phyloP scores from a whole-genome alignment of 164 flowering plant species.

The Vitis cinerea region DNA sequence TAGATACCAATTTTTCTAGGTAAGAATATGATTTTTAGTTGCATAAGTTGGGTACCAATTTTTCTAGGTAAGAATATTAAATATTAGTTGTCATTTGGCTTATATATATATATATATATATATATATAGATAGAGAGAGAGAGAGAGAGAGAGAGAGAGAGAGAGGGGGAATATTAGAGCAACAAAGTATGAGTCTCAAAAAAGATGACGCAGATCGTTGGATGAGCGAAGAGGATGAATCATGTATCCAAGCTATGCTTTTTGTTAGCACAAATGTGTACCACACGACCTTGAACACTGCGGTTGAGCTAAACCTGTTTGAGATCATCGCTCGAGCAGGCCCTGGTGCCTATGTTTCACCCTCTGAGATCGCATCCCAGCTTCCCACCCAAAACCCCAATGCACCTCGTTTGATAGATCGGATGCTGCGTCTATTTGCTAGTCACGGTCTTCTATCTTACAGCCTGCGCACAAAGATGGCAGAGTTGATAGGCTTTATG shows the following conservation, averaged over 20 bases:
- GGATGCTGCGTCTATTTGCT: conserved; percentile 24
- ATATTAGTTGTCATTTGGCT: too few species aligned
- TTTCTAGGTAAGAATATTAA: too few species aligned
- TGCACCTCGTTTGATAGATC: conserved; percentile 13
- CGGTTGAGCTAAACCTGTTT: conserved; percentile 19
- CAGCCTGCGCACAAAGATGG: conserved; percentile 1
- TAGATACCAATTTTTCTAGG: too few species aligned
- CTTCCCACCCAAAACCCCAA: conserved; percentile 15
- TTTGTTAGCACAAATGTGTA: not conserved
- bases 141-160: too few species aligned
- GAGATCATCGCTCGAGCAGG: conserved; percentile 23
- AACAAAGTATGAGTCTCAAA: too few species aligned
- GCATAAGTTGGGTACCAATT: fast-evolving
- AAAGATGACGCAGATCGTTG: too few species aligned
- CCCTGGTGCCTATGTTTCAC: conserved; percentile 14
- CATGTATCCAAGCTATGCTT: conserved; percentile 2
- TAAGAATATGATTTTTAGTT: too few species aligned
- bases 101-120: too few species aligned
- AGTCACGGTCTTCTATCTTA: conserved; percentile 15
- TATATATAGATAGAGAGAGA: too few species aligned
- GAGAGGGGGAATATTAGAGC: too few species aligned
- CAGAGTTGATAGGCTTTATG: conserved; percentile 6
- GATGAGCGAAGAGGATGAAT: not conserved
- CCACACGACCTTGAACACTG: conserved; percentile 8
- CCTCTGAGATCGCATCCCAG: conserved; percentile 25